Percentiles rank a stretch among this genome's conserved stretches.
phyloP scores from a whole-genome alignment of 768 basidiomycete species.

The Panus rudis region DNA sequence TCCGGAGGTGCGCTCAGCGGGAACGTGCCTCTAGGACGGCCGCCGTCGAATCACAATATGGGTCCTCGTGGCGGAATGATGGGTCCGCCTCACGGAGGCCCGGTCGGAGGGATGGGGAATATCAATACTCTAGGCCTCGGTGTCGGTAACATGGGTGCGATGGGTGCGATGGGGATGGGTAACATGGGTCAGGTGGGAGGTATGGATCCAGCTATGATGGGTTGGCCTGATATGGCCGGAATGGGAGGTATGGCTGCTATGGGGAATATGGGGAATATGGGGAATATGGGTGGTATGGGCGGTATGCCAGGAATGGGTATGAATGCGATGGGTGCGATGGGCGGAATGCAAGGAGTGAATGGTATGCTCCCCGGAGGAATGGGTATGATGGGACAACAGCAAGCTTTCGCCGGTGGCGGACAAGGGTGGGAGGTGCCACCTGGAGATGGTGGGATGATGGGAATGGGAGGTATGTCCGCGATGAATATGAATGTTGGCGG shows the following conservation, averaged over 20 bases:
- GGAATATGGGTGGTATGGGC: conserved; percentile 22
- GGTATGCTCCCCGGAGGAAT: conserved; percentile 11
- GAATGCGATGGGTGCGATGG: conserved; percentile 9
- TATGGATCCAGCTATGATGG: conserved; percentile 3
- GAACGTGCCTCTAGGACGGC: conserved; percentile 21
- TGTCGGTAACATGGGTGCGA: conserved; percentile 31
- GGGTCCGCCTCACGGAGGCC: conserved; percentile 14
- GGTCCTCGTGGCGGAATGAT: conserved; percentile 16
- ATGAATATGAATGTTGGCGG: background rate
- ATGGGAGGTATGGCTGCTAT: conserved; percentile 18
- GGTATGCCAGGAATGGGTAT: conserved; percentile 20
- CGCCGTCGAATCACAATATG: conserved; percentile 5
- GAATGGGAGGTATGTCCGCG: background rate
- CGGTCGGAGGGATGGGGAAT: too few species aligned
- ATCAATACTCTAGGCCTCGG: conserved; percentile 35
- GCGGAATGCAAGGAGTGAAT: conserved; percentile 7
- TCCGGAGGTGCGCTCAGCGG: conserved; percentile 5
- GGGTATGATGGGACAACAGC: conserved; percentile 20
- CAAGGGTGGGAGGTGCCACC: too few species aligned
- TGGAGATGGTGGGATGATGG: conserved; percentile 14
- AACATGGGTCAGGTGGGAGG: conserved; percentile 22
- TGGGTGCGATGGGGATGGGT: conserved; percentile 38
- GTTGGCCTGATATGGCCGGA: too few species aligned
- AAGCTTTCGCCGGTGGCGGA: too few species aligned
- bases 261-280: conserved; percentile 17